Conservation (phyloP, 2,329 filamentous ascomycete species). For the Monilinia fructicola region DNA sequence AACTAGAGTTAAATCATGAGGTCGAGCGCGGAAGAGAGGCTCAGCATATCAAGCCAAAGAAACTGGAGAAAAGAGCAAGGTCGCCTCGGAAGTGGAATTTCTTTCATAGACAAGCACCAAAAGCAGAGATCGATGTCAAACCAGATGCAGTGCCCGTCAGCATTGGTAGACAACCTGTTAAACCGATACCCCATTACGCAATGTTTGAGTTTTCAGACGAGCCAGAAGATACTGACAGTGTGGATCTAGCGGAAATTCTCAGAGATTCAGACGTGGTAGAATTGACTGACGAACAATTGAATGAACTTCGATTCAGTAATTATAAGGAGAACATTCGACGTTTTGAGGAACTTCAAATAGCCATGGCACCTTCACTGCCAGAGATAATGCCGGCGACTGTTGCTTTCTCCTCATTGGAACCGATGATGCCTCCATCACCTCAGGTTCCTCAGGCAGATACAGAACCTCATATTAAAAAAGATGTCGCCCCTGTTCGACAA, state of each 20-base stretch:
- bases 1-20: constrained; percentile 43
- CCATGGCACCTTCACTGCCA: constrained; percentile 22
- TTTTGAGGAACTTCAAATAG: constrained; percentile 30
- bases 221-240: constrained; percentile 33
- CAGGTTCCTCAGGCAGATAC: constrained; percentile 29
- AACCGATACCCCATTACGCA: constrained; percentile 59
- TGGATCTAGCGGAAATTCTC: constrained; percentile 50
- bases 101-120: constrained; percentile 56
- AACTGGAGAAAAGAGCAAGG: constrained; percentile 55
- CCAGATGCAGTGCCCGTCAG: constrained; percentile 49
- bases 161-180: constrained; percentile 45
- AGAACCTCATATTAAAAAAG: constrained; percentile 32
- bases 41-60: constrained; percentile 47
- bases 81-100: constrained; percentile 62
- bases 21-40: constrained; percentile 38
- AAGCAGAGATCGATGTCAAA: constrained; percentile 36
- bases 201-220: constrained; percentile 60
- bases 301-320: constrained; percentile 37
- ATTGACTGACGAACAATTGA: constrained; percentile 38
- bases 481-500: constrained; percentile 42
- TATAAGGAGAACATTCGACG: constrained; percentile 34
- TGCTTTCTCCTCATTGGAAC: constrained; percentile 32
- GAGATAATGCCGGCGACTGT: constrained; percentile 20
- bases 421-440: constrained; percentile 26
- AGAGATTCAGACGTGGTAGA: constrained; percentile 46